These are phyloP conservation scores for Paraurostyla sp. DNA, from an alignment of 73 alveolate genomes.

Conservation along the genomic window DNA sequence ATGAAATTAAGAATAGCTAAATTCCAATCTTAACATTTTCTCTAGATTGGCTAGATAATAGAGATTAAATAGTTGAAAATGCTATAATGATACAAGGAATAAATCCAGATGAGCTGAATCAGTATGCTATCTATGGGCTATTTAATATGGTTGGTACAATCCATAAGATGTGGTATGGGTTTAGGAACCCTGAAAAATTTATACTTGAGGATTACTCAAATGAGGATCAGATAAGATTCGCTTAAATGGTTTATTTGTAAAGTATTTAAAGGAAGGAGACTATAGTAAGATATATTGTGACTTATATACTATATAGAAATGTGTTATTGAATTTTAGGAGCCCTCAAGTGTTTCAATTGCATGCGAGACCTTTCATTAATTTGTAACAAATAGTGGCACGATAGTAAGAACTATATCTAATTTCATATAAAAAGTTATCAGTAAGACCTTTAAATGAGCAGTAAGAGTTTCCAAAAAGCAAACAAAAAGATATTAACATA, in stretches of 20 bases:
- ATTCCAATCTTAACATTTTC: too few relatives aligned
- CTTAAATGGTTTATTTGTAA: not conserved
- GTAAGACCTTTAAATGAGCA: not conserved
- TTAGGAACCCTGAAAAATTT: not conserved
- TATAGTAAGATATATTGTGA: too few relatives aligned
- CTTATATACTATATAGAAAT: not conserved
- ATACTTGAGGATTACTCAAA: not conserved
- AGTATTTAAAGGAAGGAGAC: too few relatives aligned
- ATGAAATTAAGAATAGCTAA: too few relatives aligned
- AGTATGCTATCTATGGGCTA: not conserved
- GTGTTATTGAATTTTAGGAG: not conserved
- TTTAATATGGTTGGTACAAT: not conserved
- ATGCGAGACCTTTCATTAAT: not conserved
- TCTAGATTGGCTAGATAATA: constrained; percentile 3
- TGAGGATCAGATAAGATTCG: not conserved
- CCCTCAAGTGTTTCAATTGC: not conserved
- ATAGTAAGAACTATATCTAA: not conserved
- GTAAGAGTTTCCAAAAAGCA: not conserved
- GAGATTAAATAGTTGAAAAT: not conserved
- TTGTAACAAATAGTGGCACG: not conserved
- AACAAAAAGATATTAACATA: too few relatives aligned
- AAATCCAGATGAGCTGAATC: not conserved
- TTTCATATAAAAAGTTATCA: not conserved
- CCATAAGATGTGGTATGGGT: not conserved
- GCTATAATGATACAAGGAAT: not conserved